Conservation (phyloP, 495 filamentous ascomycete genomes). For the Chaetomium fimeti region DNA sequence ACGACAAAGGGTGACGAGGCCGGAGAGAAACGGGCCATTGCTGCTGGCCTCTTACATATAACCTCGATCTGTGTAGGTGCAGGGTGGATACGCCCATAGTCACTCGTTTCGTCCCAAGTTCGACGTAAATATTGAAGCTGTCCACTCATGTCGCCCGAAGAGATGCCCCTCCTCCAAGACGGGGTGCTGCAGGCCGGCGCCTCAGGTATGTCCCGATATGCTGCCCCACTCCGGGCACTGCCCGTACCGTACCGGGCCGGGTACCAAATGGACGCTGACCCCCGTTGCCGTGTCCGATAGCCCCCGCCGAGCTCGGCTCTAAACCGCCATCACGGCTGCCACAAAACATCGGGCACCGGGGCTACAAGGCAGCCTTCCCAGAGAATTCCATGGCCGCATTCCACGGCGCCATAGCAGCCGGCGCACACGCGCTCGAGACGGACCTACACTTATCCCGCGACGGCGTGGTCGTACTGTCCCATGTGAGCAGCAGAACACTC, state of each 20-base stretch:
- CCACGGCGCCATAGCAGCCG: constrained; percentile 64
- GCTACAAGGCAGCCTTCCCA: constrained; percentile 73
- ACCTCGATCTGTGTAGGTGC: neutral
- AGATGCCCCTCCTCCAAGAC: constrained; percentile 1
- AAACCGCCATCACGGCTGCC: constrained; percentile 9
- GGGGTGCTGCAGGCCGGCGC: neutral
- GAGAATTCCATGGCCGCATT: constrained; percentile 88
- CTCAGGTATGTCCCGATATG: neutral
- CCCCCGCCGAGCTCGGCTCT: neutral
- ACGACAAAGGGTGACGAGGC: neutral
- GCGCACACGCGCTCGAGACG: constrained; percentile 81
- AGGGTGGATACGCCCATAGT: neutral
- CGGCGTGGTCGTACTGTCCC: constrained; percentile 78
- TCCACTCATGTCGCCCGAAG: constrained; percentile 6
- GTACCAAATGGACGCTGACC: neutral
- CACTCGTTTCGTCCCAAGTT: neutral
- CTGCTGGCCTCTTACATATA: neutral
- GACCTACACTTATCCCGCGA: constrained; percentile 83
- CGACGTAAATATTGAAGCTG: neutral
- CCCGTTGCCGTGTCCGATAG: neutral
- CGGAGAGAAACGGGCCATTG: neutral
- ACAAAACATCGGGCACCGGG: constrained; percentile 76
- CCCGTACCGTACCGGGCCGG: neutral
- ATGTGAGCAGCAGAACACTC: constrained; percentile 56
- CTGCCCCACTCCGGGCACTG: neutral